phyloP scores from a whole-genome alignment of 441 rosid genomes.

The Aquilaria agallochum region DNA sequence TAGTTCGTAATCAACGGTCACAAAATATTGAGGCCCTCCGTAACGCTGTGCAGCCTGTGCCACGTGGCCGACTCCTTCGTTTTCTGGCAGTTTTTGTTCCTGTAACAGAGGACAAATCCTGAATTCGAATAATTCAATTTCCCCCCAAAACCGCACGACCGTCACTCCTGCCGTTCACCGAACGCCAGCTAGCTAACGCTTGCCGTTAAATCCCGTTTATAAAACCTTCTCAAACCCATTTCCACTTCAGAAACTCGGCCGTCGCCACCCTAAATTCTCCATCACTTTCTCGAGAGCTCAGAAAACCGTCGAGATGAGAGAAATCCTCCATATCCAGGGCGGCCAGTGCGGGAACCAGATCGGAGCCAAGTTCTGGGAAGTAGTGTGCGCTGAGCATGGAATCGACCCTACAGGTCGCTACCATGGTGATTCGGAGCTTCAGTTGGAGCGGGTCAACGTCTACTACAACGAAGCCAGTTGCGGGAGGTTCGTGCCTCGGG shows the following conservation, averaged over 20 bases:
- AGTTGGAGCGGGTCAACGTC: slow-evolving; percentile 49
- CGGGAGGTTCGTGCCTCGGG: slow-evolving; percentile 53
- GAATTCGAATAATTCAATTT: slow-evolving; percentile 18
- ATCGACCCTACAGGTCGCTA: slow-evolving; percentile 56
- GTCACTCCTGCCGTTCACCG: not conserved
- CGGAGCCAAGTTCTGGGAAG: slow-evolving; percentile 68
- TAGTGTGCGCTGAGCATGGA: slow-evolving; percentile 55
- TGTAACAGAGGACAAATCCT: not conserved
- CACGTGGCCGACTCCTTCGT: not conserved
- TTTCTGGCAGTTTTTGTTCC: not conserved
- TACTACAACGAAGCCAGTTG: slow-evolving; percentile 62
- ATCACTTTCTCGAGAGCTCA: slow-evolving; percentile 17
- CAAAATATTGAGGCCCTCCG: not conserved
- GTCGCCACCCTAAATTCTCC: slow-evolving; percentile 4
- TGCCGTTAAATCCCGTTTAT: slow-evolving; percentile 17
- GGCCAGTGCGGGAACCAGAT: slow-evolving; percentile 60
- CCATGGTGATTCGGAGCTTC: slow-evolving; percentile 41
- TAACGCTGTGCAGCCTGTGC: not conserved
- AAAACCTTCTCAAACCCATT: slow-evolving; percentile 2
- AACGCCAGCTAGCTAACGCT: slow-evolving; percentile 17
- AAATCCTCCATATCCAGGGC: slow-evolving; percentile 52
- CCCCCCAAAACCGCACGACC: slow-evolving; percentile 18
- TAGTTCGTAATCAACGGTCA: too few relatives aligned
- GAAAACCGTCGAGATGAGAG: slow-evolving; percentile 32
- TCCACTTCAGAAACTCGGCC: not conserved